These are phyloP conservation scores for Zymoseptoria ardabiliae DNA, from an alignment of 2,329 filamentous ascomycete species.

Conservation along the genomic window DNA sequence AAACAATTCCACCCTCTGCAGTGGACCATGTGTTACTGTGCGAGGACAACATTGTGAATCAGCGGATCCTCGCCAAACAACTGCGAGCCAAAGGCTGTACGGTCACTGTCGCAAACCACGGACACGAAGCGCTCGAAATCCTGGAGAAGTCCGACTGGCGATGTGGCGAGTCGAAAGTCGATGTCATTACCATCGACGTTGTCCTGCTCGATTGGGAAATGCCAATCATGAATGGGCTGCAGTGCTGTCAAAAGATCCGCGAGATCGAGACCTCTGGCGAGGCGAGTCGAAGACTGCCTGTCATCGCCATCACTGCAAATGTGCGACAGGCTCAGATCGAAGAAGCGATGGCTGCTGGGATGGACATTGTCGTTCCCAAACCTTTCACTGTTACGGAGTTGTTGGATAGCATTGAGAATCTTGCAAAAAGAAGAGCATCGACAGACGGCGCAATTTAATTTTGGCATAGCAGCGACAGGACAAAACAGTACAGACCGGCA, in stretches of 20 bases:
- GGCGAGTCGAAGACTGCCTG: constrained; percentile 13
- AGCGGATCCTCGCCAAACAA: constrained; percentile 21
- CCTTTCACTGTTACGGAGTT: constrained; percentile 21
- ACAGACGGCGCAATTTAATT: background rate
- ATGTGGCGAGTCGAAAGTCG: background rate
- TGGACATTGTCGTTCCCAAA: constrained; percentile 20
- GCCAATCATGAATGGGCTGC: constrained; percentile 23
- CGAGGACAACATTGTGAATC: constrained; percentile 21
- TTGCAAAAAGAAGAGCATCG: background rate
- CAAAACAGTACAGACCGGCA: background rate
- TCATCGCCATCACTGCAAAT: constrained; percentile 22
- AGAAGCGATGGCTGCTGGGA: constrained; percentile 15
- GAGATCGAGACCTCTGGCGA: constrained; percentile 11
- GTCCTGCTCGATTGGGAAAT: constrained; percentile 24
- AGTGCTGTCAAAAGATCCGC: constrained; percentile 17
- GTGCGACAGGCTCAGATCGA: constrained; percentile 16
- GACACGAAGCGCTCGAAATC: constrained; percentile 18
- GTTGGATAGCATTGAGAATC: constrained; percentile 6
- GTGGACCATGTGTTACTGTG: background rate
- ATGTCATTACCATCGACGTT: constrained; percentile 9
- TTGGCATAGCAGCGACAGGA: background rate
- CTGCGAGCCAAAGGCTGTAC: constrained; percentile 16
- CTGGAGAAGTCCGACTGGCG: constrained; percentile 13
- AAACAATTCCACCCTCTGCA: background rate
- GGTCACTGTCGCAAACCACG: constrained; percentile 22